Evolutionary conservation across 192 early-diverging fungal genomes (phyloP).

Genomic region (Tieghemiomyces parasiticus): DNA sequence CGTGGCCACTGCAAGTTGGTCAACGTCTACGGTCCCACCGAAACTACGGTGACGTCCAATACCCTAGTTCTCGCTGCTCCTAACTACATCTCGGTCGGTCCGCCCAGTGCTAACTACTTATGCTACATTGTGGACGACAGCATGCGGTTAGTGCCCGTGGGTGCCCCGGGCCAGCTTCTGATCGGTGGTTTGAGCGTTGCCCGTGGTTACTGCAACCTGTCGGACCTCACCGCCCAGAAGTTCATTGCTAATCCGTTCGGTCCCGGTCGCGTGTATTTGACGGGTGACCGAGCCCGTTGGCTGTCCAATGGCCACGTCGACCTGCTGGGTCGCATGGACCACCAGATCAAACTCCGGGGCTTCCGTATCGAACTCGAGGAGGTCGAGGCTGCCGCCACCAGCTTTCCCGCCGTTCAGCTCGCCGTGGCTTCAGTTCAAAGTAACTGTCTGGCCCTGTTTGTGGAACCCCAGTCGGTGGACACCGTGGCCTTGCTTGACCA

Average conservation of each 20-base stretch:
- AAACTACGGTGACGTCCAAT: too few species aligned
- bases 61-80: too few species aligned
- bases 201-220: conserved; percentile 18
- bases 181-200: conserved; percentile 18
- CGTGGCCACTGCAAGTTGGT: too few species aligned
- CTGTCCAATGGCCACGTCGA: conserved; percentile 18
- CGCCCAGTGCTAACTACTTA: conserved; percentile 10
- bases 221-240: conserved; percentile 16
- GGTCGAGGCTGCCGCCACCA: conserved; percentile 12
- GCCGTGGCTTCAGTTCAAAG: conserved; percentile 11
- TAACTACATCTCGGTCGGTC: conserved; percentile 14
- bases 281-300: conserved; percentile 17
- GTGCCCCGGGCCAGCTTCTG: conserved; percentile 19
- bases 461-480: background rate
- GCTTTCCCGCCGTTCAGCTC: conserved; percentile 11
- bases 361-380: conserved; percentile 19
- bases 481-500: background rate
- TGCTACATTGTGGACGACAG: conserved; percentile 15
- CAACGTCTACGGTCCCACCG: too few species aligned
- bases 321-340: conserved; percentile 17
- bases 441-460: background rate
- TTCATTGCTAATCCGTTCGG: conserved; percentile 23
- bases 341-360: conserved; percentile 22
- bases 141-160: conserved; percentile 12
- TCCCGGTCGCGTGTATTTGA: conserved; percentile 15